Percentiles rank a stretch among this genome's conserved stretches.
These are phyloP conservation scores for Penicillium lividum DNA, from an alignment of 495 filamentous ascomycete genomes.

Conservation along the genomic window DNA sequence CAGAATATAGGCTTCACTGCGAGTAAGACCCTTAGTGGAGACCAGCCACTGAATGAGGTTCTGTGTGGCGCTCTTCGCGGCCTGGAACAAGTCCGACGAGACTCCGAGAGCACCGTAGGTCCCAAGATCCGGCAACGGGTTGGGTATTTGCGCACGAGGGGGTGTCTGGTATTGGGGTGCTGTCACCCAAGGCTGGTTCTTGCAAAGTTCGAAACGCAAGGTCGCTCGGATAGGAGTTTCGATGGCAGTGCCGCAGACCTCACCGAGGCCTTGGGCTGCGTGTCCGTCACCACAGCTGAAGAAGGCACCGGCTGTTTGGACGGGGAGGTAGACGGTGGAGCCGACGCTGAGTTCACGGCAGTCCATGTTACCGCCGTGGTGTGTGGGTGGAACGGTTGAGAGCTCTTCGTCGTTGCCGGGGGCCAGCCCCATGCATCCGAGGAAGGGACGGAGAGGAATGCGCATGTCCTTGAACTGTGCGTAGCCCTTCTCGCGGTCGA, in stretches of 20 bases:
- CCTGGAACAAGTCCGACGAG: constrained; percentile 44
- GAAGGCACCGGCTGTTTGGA: constrained; percentile 49
- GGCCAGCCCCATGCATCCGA: constrained; percentile 54
- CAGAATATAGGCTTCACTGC: constrained; percentile 51
- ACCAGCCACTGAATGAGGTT: constrained; percentile 49
- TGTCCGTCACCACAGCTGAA: constrained; percentile 58
- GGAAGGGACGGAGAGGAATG: constrained; percentile 50
- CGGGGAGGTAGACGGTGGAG: constrained; percentile 46
- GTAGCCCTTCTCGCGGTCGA: constrained; percentile 38
- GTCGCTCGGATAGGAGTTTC: constrained; percentile 52
- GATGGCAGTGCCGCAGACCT: constrained; percentile 56
- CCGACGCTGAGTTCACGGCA: constrained; percentile 49
- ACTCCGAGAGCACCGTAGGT: constrained; percentile 50
- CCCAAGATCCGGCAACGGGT: constrained; percentile 35
- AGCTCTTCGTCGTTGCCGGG: constrained; percentile 43
- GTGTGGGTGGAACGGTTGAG: constrained; percentile 51
- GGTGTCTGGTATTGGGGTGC: constrained; percentile 47
- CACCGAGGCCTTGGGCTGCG: constrained; percentile 55
- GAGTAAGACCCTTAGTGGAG: constrained; percentile 42
- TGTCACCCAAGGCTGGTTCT: constrained; percentile 44
- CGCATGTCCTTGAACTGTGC: constrained; percentile 46
- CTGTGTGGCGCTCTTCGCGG: constrained; percentile 44
- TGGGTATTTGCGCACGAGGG: constrained; percentile 27
- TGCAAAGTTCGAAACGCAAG: constrained; percentile 46
- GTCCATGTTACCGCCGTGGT: constrained; percentile 54